phyloP scores from a whole-genome alignment of 164 flowering plant species.

The Umbellularia californica region DNA sequence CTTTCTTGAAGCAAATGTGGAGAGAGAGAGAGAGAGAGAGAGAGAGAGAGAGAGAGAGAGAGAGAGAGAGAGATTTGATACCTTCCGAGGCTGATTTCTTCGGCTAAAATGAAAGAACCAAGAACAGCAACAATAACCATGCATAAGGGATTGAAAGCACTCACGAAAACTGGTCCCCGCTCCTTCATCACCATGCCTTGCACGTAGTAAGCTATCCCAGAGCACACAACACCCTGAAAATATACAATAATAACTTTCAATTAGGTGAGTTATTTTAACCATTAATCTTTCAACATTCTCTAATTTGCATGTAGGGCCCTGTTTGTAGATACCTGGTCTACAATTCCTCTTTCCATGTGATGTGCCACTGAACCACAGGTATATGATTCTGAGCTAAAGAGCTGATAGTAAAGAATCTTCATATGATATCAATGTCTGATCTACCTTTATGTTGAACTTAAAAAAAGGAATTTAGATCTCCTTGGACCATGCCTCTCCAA shows the following conservation, averaged over 20 bases:
- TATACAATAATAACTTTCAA: too few species aligned
- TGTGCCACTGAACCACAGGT: background rate
- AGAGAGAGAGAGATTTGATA: conserved; percentile 13
- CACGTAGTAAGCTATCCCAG: conserved; percentile 74
- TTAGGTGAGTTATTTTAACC: too few species aligned
- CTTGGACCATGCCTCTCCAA: too few species aligned
- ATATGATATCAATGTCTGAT: too few species aligned
- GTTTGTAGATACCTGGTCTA: background rate
- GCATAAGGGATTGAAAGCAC: conserved; percentile 78
- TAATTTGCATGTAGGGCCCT: background rate
- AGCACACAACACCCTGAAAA: conserved; percentile 76
- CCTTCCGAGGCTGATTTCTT: conserved; percentile 81
- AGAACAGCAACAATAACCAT: conserved; percentile 78
- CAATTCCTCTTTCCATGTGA: too few species aligned
- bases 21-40: background rate
- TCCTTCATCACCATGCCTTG: conserved; percentile 70
- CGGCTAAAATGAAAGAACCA: conserved; percentile 58
- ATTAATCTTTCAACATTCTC: background rate
- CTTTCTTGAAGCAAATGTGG: too few species aligned
- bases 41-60: background rate
- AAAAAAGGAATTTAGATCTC: too few species aligned
- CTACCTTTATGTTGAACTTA: too few species aligned
- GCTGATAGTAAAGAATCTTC: background rate
- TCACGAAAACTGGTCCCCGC: conserved; percentile 82
- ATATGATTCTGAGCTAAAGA: background rate